These are phyloP conservation scores for Cytospora paraplurivora DNA, from an alignment of 2,329 filamentous ascomycete genomes.

Conservation along the genomic window DNA sequence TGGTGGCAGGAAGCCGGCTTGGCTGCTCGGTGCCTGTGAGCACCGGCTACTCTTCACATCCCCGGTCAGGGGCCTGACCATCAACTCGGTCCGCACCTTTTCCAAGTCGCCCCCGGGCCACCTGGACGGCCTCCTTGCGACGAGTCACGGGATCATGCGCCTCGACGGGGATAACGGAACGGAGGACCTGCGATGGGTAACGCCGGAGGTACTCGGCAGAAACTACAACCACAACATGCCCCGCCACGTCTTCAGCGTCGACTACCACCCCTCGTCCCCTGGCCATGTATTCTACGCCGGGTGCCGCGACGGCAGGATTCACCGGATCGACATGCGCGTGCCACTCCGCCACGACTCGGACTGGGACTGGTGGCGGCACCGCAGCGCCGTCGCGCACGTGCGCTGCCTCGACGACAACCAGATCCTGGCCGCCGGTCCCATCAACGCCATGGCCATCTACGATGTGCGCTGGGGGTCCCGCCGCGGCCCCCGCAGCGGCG, in stretches of 20 bases:
- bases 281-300: constrained; percentile 53
- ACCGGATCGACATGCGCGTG: constrained; percentile 49
- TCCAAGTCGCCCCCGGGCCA: constrained; percentile 43
- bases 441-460: constrained; percentile 55
- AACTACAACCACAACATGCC: background rate
- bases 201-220: background rate
- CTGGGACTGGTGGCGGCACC: constrained; percentile 36
- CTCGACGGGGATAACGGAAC: constrained; percentile 37
- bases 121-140: constrained; percentile 51
- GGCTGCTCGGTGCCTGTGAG: constrained; percentile 42
- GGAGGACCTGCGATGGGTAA: constrained; percentile 38
- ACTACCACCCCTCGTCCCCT: constrained; percentile 46
- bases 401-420: constrained; percentile 51
- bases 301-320: constrained; percentile 50
- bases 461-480: constrained; percentile 48
- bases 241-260: constrained; percentile 50
- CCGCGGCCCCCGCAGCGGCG: constrained; percentile 35
- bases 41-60: constrained; percentile 31
- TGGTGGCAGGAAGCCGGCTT: constrained; percentile 36
- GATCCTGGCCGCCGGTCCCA: constrained; percentile 55
- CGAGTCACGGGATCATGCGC: constrained; percentile 49
- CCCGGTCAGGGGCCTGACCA: constrained; percentile 25
- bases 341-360: constrained; percentile 31
- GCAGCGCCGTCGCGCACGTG: constrained; percentile 52
- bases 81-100: constrained; percentile 42